Evolutionary conservation across 345 rosid genomes (phyloP).

Genomic region (Acer saccharum): DNA sequence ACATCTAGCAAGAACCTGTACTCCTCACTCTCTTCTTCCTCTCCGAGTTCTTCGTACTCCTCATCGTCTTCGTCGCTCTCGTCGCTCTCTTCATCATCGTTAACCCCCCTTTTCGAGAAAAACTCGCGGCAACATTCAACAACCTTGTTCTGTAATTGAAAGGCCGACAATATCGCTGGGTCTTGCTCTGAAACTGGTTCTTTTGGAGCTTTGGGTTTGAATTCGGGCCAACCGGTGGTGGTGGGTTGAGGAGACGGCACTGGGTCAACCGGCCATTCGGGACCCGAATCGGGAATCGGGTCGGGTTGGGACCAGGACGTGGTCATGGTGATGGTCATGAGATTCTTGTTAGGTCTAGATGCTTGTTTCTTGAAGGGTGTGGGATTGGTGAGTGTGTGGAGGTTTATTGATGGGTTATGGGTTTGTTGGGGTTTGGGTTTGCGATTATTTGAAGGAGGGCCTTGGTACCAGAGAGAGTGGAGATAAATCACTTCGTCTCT

Average conservation of each 20-base stretch:
- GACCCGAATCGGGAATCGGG: slow-evolving; percentile 20
- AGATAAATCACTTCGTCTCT: slow-evolving; percentile 71
- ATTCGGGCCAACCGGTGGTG: slow-evolving; percentile 44
- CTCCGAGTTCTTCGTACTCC: slow-evolving; percentile 18
- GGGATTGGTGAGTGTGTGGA: slow-evolving; percentile 34
- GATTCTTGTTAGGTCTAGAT: neutral
- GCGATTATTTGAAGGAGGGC: slow-evolving; percentile 53
- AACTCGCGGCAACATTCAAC: slow-evolving; percentile 46
- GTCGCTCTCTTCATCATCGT: slow-evolving; percentile 28
- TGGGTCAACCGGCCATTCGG: slow-evolving; percentile 40
- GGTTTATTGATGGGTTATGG: slow-evolving; percentile 26
- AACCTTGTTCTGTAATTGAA: slow-evolving; percentile 42
- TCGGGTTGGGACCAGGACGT: slow-evolving; percentile 2
- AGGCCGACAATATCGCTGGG: slow-evolving; percentile 30
- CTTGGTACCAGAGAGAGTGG: slow-evolving; percentile 75
- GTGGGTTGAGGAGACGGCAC: slow-evolving; percentile 12
- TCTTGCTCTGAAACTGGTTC: slow-evolving; percentile 31
- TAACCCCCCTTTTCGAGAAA: slow-evolving; percentile 21
- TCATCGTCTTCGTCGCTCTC: neutral
- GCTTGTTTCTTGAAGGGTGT: slow-evolving; percentile 25
- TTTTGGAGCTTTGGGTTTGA: slow-evolving; percentile 20
- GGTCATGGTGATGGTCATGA: neutral
- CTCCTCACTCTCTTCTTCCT: slow-evolving; percentile 30
- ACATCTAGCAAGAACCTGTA: slow-evolving; percentile 43
- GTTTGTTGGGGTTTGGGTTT: slow-evolving; percentile 27